A percentile compares a stretch with the other conserved stretches of the same genome.
These are phyloP conservation scores for Coleophoma crateriformis DNA, from an alignment of 2,329 filamentous ascomycete species.

Conservation along the genomic window DNA sequence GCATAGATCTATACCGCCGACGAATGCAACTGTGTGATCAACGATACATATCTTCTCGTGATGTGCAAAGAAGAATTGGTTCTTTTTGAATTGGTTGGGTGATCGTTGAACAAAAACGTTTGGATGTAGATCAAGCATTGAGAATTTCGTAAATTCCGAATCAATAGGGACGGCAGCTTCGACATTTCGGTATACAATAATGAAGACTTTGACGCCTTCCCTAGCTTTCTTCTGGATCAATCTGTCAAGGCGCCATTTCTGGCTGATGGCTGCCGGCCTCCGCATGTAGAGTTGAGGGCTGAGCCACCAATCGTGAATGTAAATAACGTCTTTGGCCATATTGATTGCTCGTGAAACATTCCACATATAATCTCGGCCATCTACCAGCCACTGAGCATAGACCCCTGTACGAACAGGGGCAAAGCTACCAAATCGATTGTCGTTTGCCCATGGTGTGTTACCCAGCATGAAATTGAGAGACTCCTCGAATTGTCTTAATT, in stretches of 20 bases:
- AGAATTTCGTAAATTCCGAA: conserved; percentile 97
- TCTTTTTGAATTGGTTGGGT: conserved; percentile 96
- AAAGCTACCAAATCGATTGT: conserved; percentile 88
- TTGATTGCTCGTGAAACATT: conserved; percentile 94
- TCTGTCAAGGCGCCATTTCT: conserved; percentile 94
- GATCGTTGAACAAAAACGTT: conserved; percentile 96
- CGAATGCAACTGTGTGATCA: conserved; percentile 92
- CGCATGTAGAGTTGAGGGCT: conserved; percentile 95
- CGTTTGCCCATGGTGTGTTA: conserved; percentile 75
- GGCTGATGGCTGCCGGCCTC: conserved; percentile 87
- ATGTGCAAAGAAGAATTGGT: conserved; percentile 98
- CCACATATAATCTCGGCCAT: conserved; percentile 99
- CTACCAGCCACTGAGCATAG: conserved; percentile 93
- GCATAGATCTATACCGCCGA: conserved; percentile 92
- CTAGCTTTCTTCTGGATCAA: conserved; percentile 88
- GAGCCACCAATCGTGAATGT: conserved; percentile 99
- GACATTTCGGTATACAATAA: conserved; percentile 97
- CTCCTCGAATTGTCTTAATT: conserved; percentile 87
- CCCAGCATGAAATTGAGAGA: conserved; percentile 83
- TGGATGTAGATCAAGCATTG: conserved; percentile 86
- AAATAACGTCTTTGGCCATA: conserved; percentile 96
- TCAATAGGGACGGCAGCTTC: conserved; percentile 97
- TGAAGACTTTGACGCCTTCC: conserved; percentile 94
- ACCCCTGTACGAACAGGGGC: conserved; percentile 82
- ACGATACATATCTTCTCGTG: conserved; percentile 98